Percentiles rank a stretch among this genome's conserved stretches.
Conservation (phyloP, 2,329 filamentous ascomycete species). For the Fusarium sp. region DNA sequence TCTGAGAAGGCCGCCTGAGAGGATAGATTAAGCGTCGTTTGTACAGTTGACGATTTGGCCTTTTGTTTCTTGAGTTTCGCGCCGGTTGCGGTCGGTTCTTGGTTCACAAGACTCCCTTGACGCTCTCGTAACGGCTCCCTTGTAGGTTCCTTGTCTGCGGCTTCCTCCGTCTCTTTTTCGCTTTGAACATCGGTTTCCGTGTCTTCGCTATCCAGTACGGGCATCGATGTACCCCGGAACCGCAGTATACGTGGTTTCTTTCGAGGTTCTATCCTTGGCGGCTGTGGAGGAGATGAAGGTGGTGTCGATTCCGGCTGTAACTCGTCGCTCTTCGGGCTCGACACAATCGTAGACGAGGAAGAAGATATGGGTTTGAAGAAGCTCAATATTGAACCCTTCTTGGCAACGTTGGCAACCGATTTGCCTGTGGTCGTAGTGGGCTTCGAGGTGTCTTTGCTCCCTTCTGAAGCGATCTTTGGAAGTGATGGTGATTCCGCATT, state of each 20-base stretch:
- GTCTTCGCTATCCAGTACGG: constrained; percentile 20
- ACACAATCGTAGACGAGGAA: constrained; percentile 7
- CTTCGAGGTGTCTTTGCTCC: neutral
- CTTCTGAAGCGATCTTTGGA: neutral
- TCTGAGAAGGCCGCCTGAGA: constrained; percentile 60
- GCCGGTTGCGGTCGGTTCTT: constrained; percentile 22
- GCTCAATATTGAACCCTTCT: constrained; percentile 58
- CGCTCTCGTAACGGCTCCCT: neutral
- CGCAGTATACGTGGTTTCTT: constrained; percentile 50
- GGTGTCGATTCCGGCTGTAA: constrained; percentile 39
- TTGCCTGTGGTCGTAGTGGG: neutral
- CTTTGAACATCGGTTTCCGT: constrained; percentile 4
- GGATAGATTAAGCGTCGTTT: constrained; percentile 63
- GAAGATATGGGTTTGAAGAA: constrained; percentile 58
- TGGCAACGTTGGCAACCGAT: neutral
- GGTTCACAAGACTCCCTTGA: constrained; percentile 2
- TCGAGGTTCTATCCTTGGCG: constrained; percentile 12
- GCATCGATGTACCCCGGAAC: constrained; percentile 45
- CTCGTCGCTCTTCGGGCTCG: constrained; percentile 36
- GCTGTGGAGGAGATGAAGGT: constrained; percentile 40
- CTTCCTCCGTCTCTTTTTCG: neutral
- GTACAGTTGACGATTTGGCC: constrained; percentile 49
- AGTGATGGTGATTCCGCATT: neutral
- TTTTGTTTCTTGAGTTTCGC: constrained; percentile 41
- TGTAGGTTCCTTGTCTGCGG: neutral